Evolutionary conservation across 2,329 filamentous ascomycete species (phyloP), one percentile per base, ranked within the genome.

Genomic region (Chrysoporthe deuterocubensis): DNA sequence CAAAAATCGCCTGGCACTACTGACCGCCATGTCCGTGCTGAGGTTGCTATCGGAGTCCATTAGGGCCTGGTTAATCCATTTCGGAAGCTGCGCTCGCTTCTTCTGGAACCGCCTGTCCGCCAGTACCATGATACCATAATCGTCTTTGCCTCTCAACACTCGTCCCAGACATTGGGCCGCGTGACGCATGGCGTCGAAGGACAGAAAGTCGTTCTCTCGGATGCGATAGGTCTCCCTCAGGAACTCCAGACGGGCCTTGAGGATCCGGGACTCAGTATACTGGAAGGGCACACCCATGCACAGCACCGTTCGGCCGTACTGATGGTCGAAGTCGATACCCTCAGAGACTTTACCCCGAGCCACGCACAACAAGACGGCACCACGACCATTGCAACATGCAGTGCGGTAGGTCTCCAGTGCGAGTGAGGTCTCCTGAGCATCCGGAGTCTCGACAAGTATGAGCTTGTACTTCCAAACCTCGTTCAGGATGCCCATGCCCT

Each of bases 51-150:
- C 94, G 32, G 90, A 90, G 62, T 97, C 94, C 43, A 92, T 83
- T 69, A 99, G 85, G 3, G 92, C 94, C 76, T 96, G 92, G 71
- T 90, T 92, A 75, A 99, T 99, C 96, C 96, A 99, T 77, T 97
- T 97, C 13, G 96, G 96, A 40, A 99, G 84, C 80, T 99, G 96
- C 3, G 80, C 85, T 48, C 94, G 86, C 81, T 98, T 98, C 82
- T 96, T 96, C 77, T 93, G 90, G 79, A 97, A 99, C 21, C 96
- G 89, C 54, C 93, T 90, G 78, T 99, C 96, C 2, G 96, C 96
- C 40, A 99, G 85, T 4, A 99, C 95, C 96, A 99, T 99, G 83
- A 99, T 93, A n/a, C 96, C 96, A 78, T 99, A 99, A 79, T 99
- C 96, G 76, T 99, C 96, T 78, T 99, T 99, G 34, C 96, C 96